A percentile compares a stretch with the other conserved stretches of the same genome.
Evolutionary conservation across 495 filamentous ascomycete species (phyloP).

Genomic region (Lineolata rhizophorae): DNA sequence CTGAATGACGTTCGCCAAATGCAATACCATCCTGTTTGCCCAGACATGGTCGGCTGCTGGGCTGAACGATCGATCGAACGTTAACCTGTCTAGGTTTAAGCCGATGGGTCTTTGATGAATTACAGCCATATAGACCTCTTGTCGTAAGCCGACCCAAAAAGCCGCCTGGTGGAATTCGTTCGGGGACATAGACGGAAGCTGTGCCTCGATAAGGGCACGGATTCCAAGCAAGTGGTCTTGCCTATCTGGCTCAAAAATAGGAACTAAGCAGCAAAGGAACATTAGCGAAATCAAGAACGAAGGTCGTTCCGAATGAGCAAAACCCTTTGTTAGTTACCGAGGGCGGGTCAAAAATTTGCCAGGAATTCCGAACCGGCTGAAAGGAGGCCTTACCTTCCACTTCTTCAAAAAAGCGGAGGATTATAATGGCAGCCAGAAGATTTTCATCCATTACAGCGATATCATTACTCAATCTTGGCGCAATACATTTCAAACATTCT

Average conservation of each 20-base stretch:
- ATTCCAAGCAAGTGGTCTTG: conserved; percentile 9
- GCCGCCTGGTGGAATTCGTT: conserved; percentile 8
- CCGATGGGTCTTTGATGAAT: conserved; percentile 8
- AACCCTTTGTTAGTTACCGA: too few relatives aligned
- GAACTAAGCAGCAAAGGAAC: too few relatives aligned
- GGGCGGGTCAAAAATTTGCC: neutral
- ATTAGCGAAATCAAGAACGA: too few relatives aligned
- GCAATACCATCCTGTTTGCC: conserved; percentile 9
- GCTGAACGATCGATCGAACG: conserved; percentile 6
- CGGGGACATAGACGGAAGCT: conserved; percentile 4
- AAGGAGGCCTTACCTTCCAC: conserved; percentile 6
- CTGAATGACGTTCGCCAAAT: conserved; percentile 8
- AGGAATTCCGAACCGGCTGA: neutral
- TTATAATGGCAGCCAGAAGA: conserved; percentile 8
- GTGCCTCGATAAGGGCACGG: conserved; percentile 8
- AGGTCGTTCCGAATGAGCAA: too few relatives aligned
- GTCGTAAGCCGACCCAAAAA: conserved; percentile 9
- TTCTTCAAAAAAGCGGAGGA: conserved; percentile 10
- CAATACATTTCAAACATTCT: conserved; percentile 7
- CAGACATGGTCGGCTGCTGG: conserved; percentile 7
- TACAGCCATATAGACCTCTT: conserved; percentile 9
- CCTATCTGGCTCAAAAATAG: conserved; percentile 7
- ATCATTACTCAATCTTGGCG: conserved; percentile 7
- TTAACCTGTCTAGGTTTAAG: conserved; percentile 6
- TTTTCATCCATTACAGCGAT: conserved; percentile 7